Conservation (phyloP, 2,329 filamentous ascomycete genomes). For the Beauveria varroae region DNA sequence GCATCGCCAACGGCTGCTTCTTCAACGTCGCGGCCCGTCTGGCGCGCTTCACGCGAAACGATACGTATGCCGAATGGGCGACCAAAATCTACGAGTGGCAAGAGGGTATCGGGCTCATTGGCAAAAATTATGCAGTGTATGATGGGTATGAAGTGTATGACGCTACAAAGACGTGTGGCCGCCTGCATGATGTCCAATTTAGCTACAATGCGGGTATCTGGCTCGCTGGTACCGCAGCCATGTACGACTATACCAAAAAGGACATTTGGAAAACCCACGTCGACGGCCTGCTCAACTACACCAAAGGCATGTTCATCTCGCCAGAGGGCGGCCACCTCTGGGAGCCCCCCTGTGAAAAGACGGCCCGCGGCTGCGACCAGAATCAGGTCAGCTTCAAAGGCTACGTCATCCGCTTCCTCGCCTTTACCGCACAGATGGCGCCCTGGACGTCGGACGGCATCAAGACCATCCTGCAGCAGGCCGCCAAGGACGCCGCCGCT, state of each 20-base stretch:
- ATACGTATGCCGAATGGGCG: constrained; percentile 72
- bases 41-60: constrained; percentile 69
- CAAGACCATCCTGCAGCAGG: constrained; percentile 40
- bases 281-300: constrained; percentile 47
- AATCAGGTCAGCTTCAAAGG: constrained; percentile 73
- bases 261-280: constrained; percentile 50
- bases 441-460: constrained; percentile 44
- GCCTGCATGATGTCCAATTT: constrained; percentile 54
- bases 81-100: constrained; percentile 63
- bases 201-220: constrained; percentile 63
- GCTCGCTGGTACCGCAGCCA: constrained; percentile 51
- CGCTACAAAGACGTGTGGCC: constrained; percentile 36
- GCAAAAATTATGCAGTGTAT: constrained; percentile 42
- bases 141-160: constrained; percentile 37
- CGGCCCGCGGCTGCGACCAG: constrained; percentile 36
- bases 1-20: constrained; percentile 62
- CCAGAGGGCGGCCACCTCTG: constrained; percentile 41
- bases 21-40: constrained; percentile 65
- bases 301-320: constrained; percentile 46
- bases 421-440: constrained; percentile 47
- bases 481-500: constrained; percentile 43
- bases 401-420: constrained; percentile 62
- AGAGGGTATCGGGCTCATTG: constrained; percentile 46
- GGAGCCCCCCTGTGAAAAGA: constrained; percentile 58
- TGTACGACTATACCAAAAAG: constrained; percentile 52